phyloP scores from a whole-genome alignment of 306 rosid species.

The Cucumis melo region DNA sequence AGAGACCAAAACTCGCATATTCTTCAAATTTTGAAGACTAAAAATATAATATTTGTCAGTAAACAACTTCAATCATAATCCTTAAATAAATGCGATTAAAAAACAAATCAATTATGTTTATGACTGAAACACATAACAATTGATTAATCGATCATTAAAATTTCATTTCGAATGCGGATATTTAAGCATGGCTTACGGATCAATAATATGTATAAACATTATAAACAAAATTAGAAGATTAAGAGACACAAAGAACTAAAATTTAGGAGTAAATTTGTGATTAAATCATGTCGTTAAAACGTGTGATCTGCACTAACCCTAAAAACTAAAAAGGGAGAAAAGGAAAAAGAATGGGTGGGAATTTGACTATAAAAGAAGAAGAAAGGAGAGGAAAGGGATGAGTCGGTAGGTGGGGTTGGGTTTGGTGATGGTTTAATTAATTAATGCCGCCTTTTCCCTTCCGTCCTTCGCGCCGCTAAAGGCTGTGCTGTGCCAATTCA shows the following conservation, averaged over 20 bases:
- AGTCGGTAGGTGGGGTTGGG: slow-evolving; percentile 1
- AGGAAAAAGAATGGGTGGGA: neutral
- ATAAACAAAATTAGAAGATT: too few relatives aligned
- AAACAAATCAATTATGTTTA: too few relatives aligned
- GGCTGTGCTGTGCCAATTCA: neutral
- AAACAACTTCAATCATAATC: too few relatives aligned
- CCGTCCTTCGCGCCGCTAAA: slow-evolving; percentile 6
- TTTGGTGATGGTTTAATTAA: neutral
- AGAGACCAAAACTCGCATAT: too few relatives aligned
- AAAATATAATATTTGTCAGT: too few relatives aligned
- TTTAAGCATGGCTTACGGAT: too few relatives aligned
- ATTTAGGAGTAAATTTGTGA: neutral
- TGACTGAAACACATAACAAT: too few relatives aligned
- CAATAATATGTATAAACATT: too few relatives aligned
- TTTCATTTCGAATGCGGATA: too few relatives aligned
- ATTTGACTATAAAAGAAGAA: neutral
- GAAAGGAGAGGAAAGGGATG: neutral
- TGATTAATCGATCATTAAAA: too few relatives aligned
- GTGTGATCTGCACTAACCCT: neutral
- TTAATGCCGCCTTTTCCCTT: neutral
- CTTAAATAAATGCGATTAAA: too few relatives aligned
- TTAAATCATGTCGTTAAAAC: neutral
- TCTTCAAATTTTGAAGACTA: too few relatives aligned
- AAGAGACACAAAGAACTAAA: neutral
- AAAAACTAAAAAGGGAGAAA: neutral